Base-by-base conservation (phyloP, 1,139 yeast genomes). In the Torulaspora globosa region DNA sequence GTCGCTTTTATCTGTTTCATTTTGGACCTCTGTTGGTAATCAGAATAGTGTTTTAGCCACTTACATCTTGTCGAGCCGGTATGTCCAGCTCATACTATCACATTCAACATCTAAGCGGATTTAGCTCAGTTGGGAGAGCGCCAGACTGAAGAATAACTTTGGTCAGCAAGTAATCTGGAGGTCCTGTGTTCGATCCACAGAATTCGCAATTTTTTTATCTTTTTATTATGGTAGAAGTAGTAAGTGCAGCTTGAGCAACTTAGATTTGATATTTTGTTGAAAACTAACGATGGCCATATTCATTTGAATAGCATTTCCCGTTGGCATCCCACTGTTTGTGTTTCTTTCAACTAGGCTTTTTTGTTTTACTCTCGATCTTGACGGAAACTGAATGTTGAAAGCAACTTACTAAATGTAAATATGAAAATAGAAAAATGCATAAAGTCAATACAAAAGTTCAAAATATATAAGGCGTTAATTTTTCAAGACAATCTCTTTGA, bases 181-280 rank as follows among this genome's bases (percentile, higher is more conserved):
- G 90, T 82, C 88, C 84, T 81, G 89, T 81, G 90, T 83, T 83
- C 90, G 84, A 83, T 82, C 89, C 90, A 81, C 89, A 82, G 84
- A 82, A 79, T 72, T 79, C 86, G 89, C 90, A 82, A 62, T 53
- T 67, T 65, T 55, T 46, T 43, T 39, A 2, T 8, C 9, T 16
- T 10, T 36, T 10, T 14, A 14, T 26, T 26, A 7, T 2, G 12
- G 8, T 8, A 6, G 24, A 6, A 26, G 9, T 24, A 18, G 19
- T 3, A 21, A 21, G 23, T 21, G 3, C 7, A 21, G 23, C 8
- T 2, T 8, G 2, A 6, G 23, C 9, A 7, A 21, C 8, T 21
- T 21, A 21, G 23, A 21, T 21, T 11, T 15, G 6, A 28, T 28
- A 28, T 3, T 11, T 27, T 28, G 31, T 10, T 12, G 15, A 15